Evolutionary conservation across 2,329 filamentous ascomycete species (phyloP), one percentile per base, ranked within the genome.

Genomic region (Arthrobotrys conoides): DNA sequence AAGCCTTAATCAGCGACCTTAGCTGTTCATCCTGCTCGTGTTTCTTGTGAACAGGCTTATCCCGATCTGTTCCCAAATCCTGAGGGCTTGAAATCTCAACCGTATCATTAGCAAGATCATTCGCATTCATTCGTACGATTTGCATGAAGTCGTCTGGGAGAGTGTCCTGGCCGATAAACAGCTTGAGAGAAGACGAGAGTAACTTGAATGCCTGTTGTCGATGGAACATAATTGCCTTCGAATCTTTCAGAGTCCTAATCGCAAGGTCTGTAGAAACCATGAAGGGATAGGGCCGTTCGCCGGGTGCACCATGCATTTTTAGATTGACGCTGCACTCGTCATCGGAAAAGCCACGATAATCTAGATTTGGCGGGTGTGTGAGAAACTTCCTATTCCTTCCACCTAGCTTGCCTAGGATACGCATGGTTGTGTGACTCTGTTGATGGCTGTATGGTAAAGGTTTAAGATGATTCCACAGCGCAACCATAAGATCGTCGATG

Each of bases 401-500:
- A 55, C 96, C 96, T 12, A 99, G 89, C 84, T 99, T 99, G 14
- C 96, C 96, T 1, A 99, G 88, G 72, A 99, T 99, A 55, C 96
- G 89, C 91, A 99, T 97, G 0, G 96, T 98, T 0, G 96, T 98
- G 83, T 99, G 96, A 0, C 96, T 93, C 83, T 98, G 95, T 84
- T 97, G 97, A 84, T 99, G 96, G 82, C 92, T 97, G 84, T 99
- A 97, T 0, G 96, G 96, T 80, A 94, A 91, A 6, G 96, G 96
- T 82, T 92, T 92, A 49, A 99, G 88, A 84, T 99, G 96, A 80
- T 97, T 94, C 88, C 97, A 99, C 0, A 99, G 87, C 0, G 95
- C 95, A 57, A 94, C 96, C 96, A 99, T 99, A 53, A 99, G 87
- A 83, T 99, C 96, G 82, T 99, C 95, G 84, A 99, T 98, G 27